Evolutionary conservation across 805 yeast genomes (phyloP).

Genomic region (Zygoascus ofunaensis): DNA sequence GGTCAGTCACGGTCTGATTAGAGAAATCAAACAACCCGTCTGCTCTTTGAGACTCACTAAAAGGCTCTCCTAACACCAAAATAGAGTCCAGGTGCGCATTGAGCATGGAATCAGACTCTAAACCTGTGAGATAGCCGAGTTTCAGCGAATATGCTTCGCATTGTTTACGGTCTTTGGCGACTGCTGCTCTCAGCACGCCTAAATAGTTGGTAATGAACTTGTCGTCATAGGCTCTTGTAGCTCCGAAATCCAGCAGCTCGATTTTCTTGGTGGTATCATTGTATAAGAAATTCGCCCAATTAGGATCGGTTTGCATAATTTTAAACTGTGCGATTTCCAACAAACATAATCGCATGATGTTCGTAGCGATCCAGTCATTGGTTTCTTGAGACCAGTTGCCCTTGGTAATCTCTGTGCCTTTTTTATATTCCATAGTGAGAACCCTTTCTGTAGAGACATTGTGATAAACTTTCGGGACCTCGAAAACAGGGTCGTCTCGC

Average conservation of each 20-base stretch:
- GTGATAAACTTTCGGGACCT: constrained; percentile 73
- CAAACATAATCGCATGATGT: constrained; percentile 79
- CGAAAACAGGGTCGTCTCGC: constrained; percentile 52
- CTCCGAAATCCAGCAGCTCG: constrained; percentile 91
- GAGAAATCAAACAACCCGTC: constrained; percentile 59
- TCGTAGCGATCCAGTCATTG: constrained; percentile 71
- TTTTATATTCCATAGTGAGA: constrained; percentile 81
- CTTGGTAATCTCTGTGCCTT: constrained; percentile 73
- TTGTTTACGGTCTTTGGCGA: constrained; percentile 50
- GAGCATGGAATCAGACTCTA: constrained; percentile 80
- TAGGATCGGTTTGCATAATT: constrained; percentile 98
- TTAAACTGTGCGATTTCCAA: constrained; percentile 74
- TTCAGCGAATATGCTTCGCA: constrained; percentile 58
- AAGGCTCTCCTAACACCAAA: constrained; percentile 87
- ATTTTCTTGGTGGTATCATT: constrained; percentile 61
- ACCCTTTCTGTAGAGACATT: constrained; percentile 73
- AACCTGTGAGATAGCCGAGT: constrained; percentile 85
- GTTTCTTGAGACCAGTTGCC: constrained; percentile 63
- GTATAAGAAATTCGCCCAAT: constrained; percentile 95
- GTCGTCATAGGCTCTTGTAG: constrained; percentile 68
- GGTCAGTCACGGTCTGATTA: constrained; percentile 84
- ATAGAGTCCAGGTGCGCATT: constrained; percentile 89
- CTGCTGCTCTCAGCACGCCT: constrained; percentile 65
- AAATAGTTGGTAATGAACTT: constrained; percentile 64
- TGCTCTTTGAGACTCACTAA: constrained; percentile 42